Base-by-base conservation (phyloP, 148 eudicot genomes). In the Rhododendron mucronatum region DNA sequence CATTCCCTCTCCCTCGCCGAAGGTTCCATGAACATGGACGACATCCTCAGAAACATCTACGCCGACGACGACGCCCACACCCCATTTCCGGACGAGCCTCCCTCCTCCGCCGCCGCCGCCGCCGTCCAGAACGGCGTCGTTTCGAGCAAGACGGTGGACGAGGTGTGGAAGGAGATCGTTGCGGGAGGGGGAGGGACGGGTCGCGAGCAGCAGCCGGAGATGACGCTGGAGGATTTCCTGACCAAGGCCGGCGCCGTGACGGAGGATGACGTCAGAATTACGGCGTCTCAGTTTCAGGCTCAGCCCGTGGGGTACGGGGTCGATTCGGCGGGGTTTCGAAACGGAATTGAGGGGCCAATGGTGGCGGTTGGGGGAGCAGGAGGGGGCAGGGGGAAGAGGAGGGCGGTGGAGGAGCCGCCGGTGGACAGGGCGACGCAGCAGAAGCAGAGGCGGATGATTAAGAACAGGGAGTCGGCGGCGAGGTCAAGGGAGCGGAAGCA, bases 391-490 rank as follows among this genome's bases (percentile, higher is more conserved):
- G 89, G 89, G 83, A 89, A 84, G 88, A 88, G 90, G 90, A 86
- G 86, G 84, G 87, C 87, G 45, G 90, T 87, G 73, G 90, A 87
- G 87, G 92, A 91, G 55, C 84, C 65, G 81, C 83, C 86, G 47
- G 65, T 91, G 85, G 95, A 93, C 81, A 93, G 88, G 88, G 95
- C 92, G 21, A 89, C 94, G 2, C 93, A 93, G 88, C 93, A 92
- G 90, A 93, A 89, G 79, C 93, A 91, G 92, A 88, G 93, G 77
- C 69, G 95, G 74, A 93, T 93, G 95, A 93, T 93, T 80, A 93
- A 92, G 85, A 93, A 93, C 80, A 91, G 95, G 85, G 95, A 92
- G 85, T 93, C 95, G 23, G 95, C 94, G 33, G 95, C 95, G 6
- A 88, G 95, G 86, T 93, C 95, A 1, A 85, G 95, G 74, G 95